Conservation (phyloP, 352 stramenopile genomes). For the Globisporangium nodosum region DNA sequence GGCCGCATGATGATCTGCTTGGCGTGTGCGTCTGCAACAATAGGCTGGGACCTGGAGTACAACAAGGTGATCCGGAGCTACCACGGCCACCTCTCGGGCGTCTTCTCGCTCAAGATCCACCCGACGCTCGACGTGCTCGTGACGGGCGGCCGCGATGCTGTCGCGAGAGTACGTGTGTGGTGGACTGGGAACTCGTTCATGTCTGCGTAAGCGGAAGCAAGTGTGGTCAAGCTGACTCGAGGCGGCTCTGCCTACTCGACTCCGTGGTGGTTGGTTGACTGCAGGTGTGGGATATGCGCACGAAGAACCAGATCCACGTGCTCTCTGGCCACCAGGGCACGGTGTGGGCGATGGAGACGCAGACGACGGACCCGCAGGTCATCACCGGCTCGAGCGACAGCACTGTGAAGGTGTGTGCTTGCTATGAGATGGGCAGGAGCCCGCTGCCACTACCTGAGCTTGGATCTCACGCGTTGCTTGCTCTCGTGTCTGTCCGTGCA, state of each 20-base stretch:
- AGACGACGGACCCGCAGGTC: conserved; percentile 95
- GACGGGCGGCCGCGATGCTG: conserved; percentile 92
- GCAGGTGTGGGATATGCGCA: conserved; percentile 98
- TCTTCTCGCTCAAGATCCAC: conserved; percentile 97
- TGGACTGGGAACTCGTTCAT: not conserved
- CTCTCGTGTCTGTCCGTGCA: conserved; percentile 11
- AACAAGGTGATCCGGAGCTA: conserved; percentile 99
- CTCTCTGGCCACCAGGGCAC: conserved; percentile 97
- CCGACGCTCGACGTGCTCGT: conserved; percentile 98
- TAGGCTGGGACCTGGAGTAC: conserved; percentile 98
- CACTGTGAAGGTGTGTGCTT: conserved; percentile 86
- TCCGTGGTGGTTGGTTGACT: not conserved
- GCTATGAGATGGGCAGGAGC: too few species aligned
- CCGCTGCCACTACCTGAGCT: too few species aligned
- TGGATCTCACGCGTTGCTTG: not conserved
- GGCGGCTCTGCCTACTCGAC: not conserved
- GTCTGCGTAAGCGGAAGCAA: not conserved
- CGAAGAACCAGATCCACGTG: conserved; percentile 96
- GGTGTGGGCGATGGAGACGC: conserved; percentile 93
- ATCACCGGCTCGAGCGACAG: conserved; percentile 91
- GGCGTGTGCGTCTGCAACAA: conserved; percentile 4
- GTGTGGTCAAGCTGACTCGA: not conserved
- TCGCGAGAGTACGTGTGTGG: conserved; percentile 55
- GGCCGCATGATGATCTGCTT: too few species aligned
- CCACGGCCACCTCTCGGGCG: conserved; percentile 98